Base-by-base conservation (phyloP, 2,329 filamentous ascomycete genomes). In the Fusarium dimerum region DNA sequence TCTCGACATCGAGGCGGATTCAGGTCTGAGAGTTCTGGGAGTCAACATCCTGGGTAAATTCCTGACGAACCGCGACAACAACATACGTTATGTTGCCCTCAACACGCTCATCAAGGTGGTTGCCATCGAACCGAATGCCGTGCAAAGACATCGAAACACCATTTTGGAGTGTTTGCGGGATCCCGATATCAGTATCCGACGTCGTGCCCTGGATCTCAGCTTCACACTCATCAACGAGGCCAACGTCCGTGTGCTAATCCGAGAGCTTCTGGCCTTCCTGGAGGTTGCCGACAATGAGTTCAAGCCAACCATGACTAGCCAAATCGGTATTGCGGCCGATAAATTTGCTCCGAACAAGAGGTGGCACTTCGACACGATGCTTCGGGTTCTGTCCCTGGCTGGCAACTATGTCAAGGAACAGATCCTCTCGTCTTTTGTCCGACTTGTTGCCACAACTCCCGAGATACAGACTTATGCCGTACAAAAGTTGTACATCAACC, bases 41-140 rank as follows among this genome's bases (percentile, higher is more conserved):
- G 94, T 99, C 63, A 99, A 99, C 70, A 99, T 99, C 60, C 84
- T 99, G 20, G 94, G 95, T 70, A 99, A 97, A 71, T 99, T 99
- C 75, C 76, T 99, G 56, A 88, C 92, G n/a, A 99, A 99, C 77
- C 87, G 93, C 64, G 94, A 99, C 74, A 99, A 99, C 79, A 99
- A 99, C 70, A 99, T 99, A 66, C 88, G 94, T 72, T 99, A 99
- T 68, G 94, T 99, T 47, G 94, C 94, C 16, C 79, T 99, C 47
- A 99, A 99, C 73, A 99, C 94, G 0, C 78, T 99, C 45, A 95
- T 97, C 76, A 97, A 97, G 74, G 94, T 99, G 16, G 94, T 99
- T 43, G 94, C 94, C 5, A 92, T 99, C 45, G 94, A 99, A 71
- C 94, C 94, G 13, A 97, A 97, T 69, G 94, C 94, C 4, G 94